Conservation (phyloP, 148 eudicot genomes). For the Dysphania ambrosioides region DNA sequence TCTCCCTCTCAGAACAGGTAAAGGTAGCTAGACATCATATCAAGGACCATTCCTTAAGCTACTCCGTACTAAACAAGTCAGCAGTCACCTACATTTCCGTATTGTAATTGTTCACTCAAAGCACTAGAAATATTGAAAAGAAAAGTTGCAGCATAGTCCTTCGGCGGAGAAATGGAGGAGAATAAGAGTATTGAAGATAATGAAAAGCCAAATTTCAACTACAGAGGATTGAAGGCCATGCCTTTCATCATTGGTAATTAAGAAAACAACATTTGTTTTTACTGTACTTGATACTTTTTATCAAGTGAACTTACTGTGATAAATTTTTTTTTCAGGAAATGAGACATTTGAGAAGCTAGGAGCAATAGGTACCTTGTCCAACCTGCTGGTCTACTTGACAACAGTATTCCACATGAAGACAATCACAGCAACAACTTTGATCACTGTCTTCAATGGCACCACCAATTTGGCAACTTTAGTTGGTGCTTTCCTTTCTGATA, state of each 20-base stretch:
- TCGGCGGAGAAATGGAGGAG: slow-evolving; percentile 21
- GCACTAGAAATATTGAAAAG: not conserved
- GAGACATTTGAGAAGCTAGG: slow-evolving; percentile 96
- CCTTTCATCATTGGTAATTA: slow-evolving; percentile 57
- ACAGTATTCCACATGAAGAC: slow-evolving; percentile 63
- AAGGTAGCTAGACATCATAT: slow-evolving; percentile 13
- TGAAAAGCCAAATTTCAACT: slow-evolving; percentile 39
- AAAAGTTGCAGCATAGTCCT: not conserved
- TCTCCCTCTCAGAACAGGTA: not conserved
- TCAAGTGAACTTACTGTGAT: not conserved
- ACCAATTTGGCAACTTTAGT: slow-evolving; percentile 67
- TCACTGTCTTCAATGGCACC: slow-evolving; percentile 68
- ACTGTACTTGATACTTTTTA: not conserved
- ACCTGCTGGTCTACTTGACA: slow-evolving; percentile 64
- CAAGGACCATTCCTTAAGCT: slow-evolving; percentile 2
- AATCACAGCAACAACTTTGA: slow-evolving; percentile 56
- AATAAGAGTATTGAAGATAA: slow-evolving; percentile 27
- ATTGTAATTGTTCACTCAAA: not conserved
- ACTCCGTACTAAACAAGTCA: not conserved
- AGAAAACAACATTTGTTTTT: not conserved
- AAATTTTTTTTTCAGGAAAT: slow-evolving; percentile 42
- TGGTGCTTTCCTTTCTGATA: slow-evolving; percentile 68
- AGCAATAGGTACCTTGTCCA: slow-evolving; percentile 57
- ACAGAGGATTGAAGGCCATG: slow-evolving; percentile 64
- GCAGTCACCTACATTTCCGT: not conserved